phyloP scores from a whole-genome alignment of 768 basidiomycete species.

The Hygrophorus russula region DNA sequence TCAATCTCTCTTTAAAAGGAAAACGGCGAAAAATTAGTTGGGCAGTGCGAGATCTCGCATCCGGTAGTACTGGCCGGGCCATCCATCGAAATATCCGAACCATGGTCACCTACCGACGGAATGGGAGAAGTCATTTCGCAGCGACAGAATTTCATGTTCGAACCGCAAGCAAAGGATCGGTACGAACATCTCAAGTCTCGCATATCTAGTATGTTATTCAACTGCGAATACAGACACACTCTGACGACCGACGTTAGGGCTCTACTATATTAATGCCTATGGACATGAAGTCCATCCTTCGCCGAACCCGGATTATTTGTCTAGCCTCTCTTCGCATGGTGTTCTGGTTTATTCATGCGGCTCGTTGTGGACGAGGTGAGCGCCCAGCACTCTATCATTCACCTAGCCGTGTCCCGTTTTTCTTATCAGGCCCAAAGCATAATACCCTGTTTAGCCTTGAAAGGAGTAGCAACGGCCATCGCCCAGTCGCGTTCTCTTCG shows the following conservation, averaged over 20 bases:
- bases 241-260: slow-evolving; percentile 28
- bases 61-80: slow-evolving; percentile 35
- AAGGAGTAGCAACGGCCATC: slow-evolving; percentile 68
- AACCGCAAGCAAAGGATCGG: slow-evolving; percentile 36
- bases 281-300: slow-evolving; percentile 87
- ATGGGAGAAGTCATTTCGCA: slow-evolving; percentile 36
- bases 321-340: slow-evolving; percentile 46
- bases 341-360: slow-evolving; percentile 87
- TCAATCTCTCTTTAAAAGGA: slow-evolving; percentile 29
- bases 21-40: slow-evolving; percentile 68
- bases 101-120: slow-evolving; percentile 40
- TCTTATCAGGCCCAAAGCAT: slow-evolving; percentile 35
- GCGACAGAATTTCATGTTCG: slow-evolving; percentile 58
- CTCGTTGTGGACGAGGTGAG: slow-evolving; percentile 86
- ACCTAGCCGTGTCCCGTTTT: not conserved
- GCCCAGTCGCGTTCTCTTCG: slow-evolving; percentile 59
- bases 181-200: slow-evolving; percentile 48
- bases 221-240: slow-evolving; percentile 3
- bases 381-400: not conserved
- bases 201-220: slow-evolving; percentile 43
- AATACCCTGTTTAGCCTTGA: slow-evolving; percentile 83
- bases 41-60: slow-evolving; percentile 92
- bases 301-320: slow-evolving; percentile 74
- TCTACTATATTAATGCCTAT: slow-evolving; percentile 87
- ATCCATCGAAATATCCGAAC: slow-evolving; percentile 24